Evolutionary conservation across 192 early-diverging fungal genomes (phyloP), one percentile per base, ranked within the genome.

Genomic region (Dimargaris xerosporica): DNA sequence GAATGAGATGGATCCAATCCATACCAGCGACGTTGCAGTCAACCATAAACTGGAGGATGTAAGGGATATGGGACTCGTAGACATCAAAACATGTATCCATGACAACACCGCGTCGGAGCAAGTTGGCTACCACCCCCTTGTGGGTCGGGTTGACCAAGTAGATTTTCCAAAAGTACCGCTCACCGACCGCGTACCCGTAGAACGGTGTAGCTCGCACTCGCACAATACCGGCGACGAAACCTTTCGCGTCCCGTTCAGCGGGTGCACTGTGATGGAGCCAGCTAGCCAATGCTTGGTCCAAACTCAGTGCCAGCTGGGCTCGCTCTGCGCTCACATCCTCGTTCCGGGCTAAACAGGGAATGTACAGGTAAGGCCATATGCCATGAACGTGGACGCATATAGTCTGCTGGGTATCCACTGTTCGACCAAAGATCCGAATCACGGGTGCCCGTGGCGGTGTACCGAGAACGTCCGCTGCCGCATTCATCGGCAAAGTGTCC

Each of bases 11-110:
- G 15, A 93, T 70, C 77, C 81, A 89, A 43, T 85, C 85, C 88
- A 92, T 91, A 0, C 91, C 91, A 62, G 85, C 87, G 19, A 96
- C 68, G 53, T 91, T 91, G 65, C 85, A 84, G 62, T 96, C 91
- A 54, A 92, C 76, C 56, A 91, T 73, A 63, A 93, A 93, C 75
- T 96, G 93, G 19, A 90, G 67, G 2, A 80, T 69, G 63, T 86
- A 93, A 0, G 88, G 80, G 41, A 96, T 68, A 69, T 96, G 93
- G 11, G 86, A 72, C 69, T 90, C 93, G 64, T 82, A 85, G 2
- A 85, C 77, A n/a, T 91, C 79, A 59, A 86, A 85, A 11, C 55
- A 50, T 0, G 69, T 76, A 7, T 78, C 79, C 81, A 93, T 80
- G 5, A 93, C 77, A 4, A 80, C 85, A 2, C 91, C 91, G 26